Conservation (phyloP, 2,329 filamentous ascomycete species). For the Coniochaeta ligniaria region DNA sequence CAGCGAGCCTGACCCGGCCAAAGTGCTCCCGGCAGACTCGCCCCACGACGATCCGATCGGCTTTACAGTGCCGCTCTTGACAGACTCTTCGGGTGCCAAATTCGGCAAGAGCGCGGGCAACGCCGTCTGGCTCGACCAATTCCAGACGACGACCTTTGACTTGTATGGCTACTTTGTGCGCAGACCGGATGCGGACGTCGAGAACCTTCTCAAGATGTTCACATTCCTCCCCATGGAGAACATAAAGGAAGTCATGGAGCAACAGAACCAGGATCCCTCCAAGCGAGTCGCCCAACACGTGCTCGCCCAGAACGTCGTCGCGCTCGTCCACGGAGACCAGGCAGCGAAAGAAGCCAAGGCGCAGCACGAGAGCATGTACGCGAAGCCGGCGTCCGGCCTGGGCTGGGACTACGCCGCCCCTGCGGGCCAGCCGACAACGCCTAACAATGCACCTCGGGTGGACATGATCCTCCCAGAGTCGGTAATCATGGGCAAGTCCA, state of each 20-base stretch:
- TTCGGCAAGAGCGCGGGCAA: conserved; percentile 95
- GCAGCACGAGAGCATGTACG: conserved; percentile 45
- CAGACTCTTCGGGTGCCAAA: conserved; percentile 77
- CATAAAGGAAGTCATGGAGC: conserved; percentile 61
- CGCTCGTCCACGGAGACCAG: conserved; percentile 65
- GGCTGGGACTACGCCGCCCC: conserved; percentile 6
- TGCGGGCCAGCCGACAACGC: conserved; percentile 14
- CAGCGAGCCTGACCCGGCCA: conserved; percentile 38
- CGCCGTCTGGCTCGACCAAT: conserved; percentile 82
- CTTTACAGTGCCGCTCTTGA: conserved; percentile 85
- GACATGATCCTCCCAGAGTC: conserved; percentile 53
- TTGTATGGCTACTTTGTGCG: conserved; percentile 88
- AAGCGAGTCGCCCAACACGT: conserved; percentile 74
- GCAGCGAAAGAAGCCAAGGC: conserved; percentile 56
- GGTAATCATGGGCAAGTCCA: conserved; percentile 45
- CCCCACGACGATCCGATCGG: conserved; percentile 61
- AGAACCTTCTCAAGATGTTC: conserved; percentile 77
- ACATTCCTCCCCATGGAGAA: conserved; percentile 71
- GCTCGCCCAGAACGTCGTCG: conserved; percentile 75
- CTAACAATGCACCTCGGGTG: conserved; percentile 41
- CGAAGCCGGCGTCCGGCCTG: conserved; percentile 14
- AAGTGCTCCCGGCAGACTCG: conserved; percentile 27
- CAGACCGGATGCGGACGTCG: conserved; percentile 73
- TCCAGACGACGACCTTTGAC: conserved; percentile 76
- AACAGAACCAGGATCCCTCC: conserved; percentile 61